A percentile compares a stretch with the other conserved stretches of the same genome.
Evolutionary conservation across 768 basidiomycete genomes (phyloP).

Genomic region (Rhodotorula babjevae): DNA sequence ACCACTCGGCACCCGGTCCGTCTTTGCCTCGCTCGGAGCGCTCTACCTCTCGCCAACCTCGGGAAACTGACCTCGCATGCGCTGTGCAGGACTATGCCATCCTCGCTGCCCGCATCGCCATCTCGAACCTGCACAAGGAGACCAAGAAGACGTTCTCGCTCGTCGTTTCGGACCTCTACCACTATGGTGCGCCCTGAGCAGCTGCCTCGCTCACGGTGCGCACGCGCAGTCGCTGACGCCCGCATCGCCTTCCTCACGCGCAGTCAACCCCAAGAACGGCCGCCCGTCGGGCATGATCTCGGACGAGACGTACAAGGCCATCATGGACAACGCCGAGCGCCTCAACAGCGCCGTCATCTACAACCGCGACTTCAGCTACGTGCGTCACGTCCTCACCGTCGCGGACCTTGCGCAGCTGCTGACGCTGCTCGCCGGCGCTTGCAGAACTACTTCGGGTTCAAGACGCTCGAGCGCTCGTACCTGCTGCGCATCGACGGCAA

Average conservation of each 20-base stretch:
- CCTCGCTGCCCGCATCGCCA: slow-evolving; percentile 95
- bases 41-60: neutral
- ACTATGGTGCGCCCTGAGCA: slow-evolving; percentile 59
- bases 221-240: neutral
- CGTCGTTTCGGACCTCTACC: slow-evolving; percentile 84
- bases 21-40: neutral
- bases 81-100: slow-evolving; percentile 94
- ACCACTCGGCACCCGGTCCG: slow-evolving; percentile 58
- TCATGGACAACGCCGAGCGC: slow-evolving; percentile 70
- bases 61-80: neutral
- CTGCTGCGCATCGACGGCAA: slow-evolving; percentile 88
- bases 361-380: slow-evolving; percentile 95
- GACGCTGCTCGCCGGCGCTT: neutral
- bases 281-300: slow-evolving; percentile 84
- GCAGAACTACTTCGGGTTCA: slow-evolving; percentile 78
- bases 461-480: slow-evolving; percentile 96
- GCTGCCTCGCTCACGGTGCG: too few species aligned
- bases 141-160: slow-evolving; percentile 95
- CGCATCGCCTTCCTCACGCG: neutral
- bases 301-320: slow-evolving; percentile 71
- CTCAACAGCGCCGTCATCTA: slow-evolving; percentile 96
- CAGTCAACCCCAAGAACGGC: slow-evolving; percentile 94
- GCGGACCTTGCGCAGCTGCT: too few species aligned
- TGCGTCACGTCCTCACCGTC: slow-evolving; percentile 48
- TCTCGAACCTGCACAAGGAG: slow-evolving; percentile 98